A percentile compares a stretch with the other conserved stretches of the same genome.
Conservation (phyloP, 1,139 yeast genomes). For the Diutina scorzettiae region DNA sequence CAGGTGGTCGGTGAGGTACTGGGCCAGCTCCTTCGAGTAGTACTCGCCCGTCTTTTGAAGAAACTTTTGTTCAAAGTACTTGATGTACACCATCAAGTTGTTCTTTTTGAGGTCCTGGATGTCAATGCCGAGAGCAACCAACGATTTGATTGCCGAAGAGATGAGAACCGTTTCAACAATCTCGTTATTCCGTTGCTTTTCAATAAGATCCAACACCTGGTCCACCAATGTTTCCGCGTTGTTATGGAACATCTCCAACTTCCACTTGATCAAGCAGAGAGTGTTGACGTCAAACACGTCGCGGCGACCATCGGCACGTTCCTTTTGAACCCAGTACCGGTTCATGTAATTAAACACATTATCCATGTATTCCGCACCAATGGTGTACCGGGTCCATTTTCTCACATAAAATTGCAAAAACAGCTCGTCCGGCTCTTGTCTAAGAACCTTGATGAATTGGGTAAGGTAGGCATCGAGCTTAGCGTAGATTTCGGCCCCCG, state of each 20-base stretch:
- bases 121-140: slow-evolving; percentile 69
- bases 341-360: slow-evolving; percentile 94
- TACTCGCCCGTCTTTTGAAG: slow-evolving; percentile 63
- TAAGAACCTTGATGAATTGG: slow-evolving; percentile 43
- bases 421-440: slow-evolving; percentile 44
- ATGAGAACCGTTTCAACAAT: slow-evolving; percentile 57
- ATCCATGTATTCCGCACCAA: slow-evolving; percentile 86
- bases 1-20: slow-evolving; percentile 58
- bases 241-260: slow-evolving; percentile 62
- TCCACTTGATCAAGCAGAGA: slow-evolving; percentile 80
- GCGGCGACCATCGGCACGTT: slow-evolving; percentile 88
- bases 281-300: slow-evolving; percentile 88
- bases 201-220: slow-evolving; percentile 68
- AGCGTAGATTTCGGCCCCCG: slow-evolving; percentile 83
- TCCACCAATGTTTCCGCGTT: slow-evolving; percentile 47
- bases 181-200: slow-evolving; percentile 69
- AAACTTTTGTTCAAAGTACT: slow-evolving; percentile 67
- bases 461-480: slow-evolving; percentile 58
- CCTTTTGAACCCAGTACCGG: slow-evolving; percentile 96
- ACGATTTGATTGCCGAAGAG: slow-evolving; percentile 70
- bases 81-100: slow-evolving; percentile 70
- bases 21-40: slow-evolving; percentile 58
- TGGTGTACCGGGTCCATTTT: slow-evolving; percentile 80
- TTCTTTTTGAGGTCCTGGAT: slow-evolving; percentile 76
- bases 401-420: slow-evolving; percentile 77